These are phyloP conservation scores for Myxozyma lipomycoides DNA, from an alignment of 805 yeast genomes.

Conservation along the genomic window DNA sequence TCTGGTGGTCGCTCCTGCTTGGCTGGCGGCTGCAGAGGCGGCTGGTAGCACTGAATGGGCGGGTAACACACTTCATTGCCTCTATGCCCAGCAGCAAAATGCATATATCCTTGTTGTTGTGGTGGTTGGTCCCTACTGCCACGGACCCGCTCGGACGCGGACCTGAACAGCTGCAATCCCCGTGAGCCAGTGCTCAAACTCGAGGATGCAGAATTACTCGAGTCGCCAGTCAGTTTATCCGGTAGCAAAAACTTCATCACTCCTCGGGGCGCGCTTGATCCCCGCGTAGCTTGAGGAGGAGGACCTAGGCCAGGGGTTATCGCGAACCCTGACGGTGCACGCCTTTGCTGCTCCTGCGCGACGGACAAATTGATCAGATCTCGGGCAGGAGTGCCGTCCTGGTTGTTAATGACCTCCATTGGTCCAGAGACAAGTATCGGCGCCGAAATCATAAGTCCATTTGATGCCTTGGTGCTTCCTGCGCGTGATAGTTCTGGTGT, in stretches of 20 bases:
- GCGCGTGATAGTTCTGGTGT: neutral
- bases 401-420: neutral
- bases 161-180: constrained; percentile 3
- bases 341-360: neutral
- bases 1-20: constrained; percentile 8
- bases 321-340: neutral
- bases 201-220: neutral
- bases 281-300: neutral
- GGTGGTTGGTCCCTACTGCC: neutral
- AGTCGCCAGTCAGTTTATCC: neutral
- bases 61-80: too few species aligned
- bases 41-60: neutral
- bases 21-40: neutral
- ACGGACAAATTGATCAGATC: neutral
- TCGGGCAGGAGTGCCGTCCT: neutral
- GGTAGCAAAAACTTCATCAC: constrained; percentile 8
- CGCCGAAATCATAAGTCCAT: neutral
- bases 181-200: neutral
- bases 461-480: constrained; percentile 1
- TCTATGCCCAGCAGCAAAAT: too few species aligned
- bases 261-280: neutral
- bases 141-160: constrained; percentile 11
- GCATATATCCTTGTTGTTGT: too few species aligned
- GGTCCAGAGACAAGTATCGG: neutral
- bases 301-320: neutral